Evolutionary conservation across 371 early-diverging fungal species (phyloP), one percentile per base, ranked within the genome.

Genomic region (Mortierella sp.): DNA sequence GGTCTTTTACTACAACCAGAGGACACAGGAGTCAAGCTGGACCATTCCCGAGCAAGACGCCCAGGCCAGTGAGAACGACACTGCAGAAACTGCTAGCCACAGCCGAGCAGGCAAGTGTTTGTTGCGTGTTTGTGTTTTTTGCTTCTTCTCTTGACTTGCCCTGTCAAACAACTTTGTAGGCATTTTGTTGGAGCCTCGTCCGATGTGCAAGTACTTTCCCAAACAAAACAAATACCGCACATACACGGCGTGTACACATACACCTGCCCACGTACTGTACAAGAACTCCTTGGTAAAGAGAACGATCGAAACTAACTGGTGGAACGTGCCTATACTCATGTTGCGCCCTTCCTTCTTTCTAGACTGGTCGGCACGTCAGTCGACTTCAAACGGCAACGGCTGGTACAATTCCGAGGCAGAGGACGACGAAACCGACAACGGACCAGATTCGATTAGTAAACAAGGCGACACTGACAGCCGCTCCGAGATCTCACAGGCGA

Each of bases 21-120:
- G 90, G 11, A 93, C 94, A 14, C 89, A 91, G 57, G 90, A 92
- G 80, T 91, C 92, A 1, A 83, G 89, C 21, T 94, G 94, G 94
- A 82, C 82, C 63, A 86, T 86, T 45, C 87, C 87, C 31, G 86
- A 85, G 73, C 73, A 82, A 72, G 86, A 80, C 38, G 76, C 82
- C 68, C 82, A 75, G 16, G 76, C 82, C 42, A 85, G 85, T 63
- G 31, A 74, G 70, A 63, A 63, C 8, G 75, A 74, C 21, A 80
- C 84, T 13, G 45, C 72, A 3, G 84, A 84, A 42, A 80, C 82
- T 13, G 45, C 77, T 19, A 65, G 72, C 52, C 85, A 79, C 31
- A 81, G 79, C 50, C 74, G 60, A 47, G 52, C 47, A 73, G 84
- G 84, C 70, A 84, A 80, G 81, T 50, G 14, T 50, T 50, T 14